Conservation (phyloP, 129 eudicot species). For the Kitagawia praeruptora region DNA sequence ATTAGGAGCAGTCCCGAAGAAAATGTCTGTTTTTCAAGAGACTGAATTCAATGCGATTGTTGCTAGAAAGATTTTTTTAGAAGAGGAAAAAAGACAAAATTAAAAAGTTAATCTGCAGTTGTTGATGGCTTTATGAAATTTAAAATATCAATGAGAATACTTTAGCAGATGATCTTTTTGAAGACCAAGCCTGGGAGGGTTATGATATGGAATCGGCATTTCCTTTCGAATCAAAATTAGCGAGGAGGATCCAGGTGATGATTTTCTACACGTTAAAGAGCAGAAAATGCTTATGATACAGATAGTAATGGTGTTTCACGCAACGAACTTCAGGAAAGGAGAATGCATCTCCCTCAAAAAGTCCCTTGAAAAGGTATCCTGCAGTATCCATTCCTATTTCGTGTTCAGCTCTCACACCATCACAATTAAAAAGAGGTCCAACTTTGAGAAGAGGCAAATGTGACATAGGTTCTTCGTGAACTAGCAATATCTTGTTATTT, state of each 20-base stretch:
- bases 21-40: no score
- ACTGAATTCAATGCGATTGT: no score
- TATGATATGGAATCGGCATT: no score
- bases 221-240: neutral
- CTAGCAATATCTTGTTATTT: neutral
- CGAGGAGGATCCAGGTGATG: no score
- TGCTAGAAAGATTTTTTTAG: no score
- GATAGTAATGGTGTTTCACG: neutral
- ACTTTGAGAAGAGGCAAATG: slow-evolving; percentile 28
- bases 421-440: neutral
- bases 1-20: no score
- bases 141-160: neutral
- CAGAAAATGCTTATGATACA: neutral
- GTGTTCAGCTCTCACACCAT: neutral
- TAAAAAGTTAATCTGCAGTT: neutral
- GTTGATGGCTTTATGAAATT: neutral
- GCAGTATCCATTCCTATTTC: slow-evolving; percentile 20
- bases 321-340: neutral
- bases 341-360: neutral
- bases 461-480: slow-evolving; percentile 1
- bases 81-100: no score
- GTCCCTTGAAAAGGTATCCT: slow-evolving; percentile 39
- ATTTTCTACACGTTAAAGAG: no score
- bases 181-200: neutral
- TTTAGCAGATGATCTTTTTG: neutral